Base-by-base conservation (phyloP, 1,139 yeast species). In the Diutina rugosa region DNA sequence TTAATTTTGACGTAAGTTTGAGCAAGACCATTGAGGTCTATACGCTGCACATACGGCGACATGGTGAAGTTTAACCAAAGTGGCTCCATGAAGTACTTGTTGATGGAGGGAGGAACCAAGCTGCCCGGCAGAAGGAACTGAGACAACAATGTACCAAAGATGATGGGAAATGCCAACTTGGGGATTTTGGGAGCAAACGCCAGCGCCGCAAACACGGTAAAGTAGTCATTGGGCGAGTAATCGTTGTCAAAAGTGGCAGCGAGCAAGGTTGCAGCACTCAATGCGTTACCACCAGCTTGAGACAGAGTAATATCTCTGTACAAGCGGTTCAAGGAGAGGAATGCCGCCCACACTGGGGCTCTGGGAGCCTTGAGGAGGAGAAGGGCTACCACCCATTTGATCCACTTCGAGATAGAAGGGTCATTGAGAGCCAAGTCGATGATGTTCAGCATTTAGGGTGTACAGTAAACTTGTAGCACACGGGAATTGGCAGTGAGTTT, bases 151-250 rank as follows among this genome's bases (percentile, higher is more conserved):
- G 32, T 38, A n/a, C 53, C 53, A 30, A 32, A 49, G 29, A 49
- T 30, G 44, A 49, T 32, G 44, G 53, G 53, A 45, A 49, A 49
- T 18, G 41, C 32, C 26, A 14, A 18, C 32, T 30, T 30, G 16
- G 30, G 14, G 21, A 49, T 16, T 16, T 49, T 49, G 44, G 53
- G 53, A 12, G 35, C 44, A 12, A 32, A 49, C 7, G 53, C 53
- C 53, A 49, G 53, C 26, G 53, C 53, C n/a, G 53, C 53, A 32
- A 49, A 49, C 26, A 32, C 53, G 21, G 44, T n/a, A 9, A 49
- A 18, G 44, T 49, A 49, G 10, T 49, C 53, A 18, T n/a, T 49
- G 21, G 53, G 53, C 21, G 44, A 16, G 9, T 32, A 32, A 10
- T 30, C 21, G 35, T 49, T 49, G 32, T 49, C 53, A 16, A n/a